A percentile compares a stretch with the other conserved stretches of the same genome.
Evolutionary conservation across 345 rosid species (phyloP).

Genomic region (Melaleuca quinquenervia): DNA sequence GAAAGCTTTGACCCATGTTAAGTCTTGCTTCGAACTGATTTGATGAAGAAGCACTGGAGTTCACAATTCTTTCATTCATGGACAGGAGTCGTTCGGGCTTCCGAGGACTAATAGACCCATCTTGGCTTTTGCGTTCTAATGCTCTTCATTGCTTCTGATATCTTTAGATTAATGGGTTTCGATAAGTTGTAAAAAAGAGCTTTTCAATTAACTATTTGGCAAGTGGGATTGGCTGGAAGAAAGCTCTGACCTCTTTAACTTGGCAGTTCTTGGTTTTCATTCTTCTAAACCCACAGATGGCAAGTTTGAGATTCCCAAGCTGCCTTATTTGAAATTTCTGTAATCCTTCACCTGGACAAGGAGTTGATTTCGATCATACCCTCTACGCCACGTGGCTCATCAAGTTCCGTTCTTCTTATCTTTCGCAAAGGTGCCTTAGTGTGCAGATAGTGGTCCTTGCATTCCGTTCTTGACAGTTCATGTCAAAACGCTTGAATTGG

Average conservation of each 20-base stretch:
- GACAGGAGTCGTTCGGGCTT: neutral
- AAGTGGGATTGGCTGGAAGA: neutral
- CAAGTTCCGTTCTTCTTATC: neutral
- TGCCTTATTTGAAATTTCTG: neutral
- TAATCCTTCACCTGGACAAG: neutral
- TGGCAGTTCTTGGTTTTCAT: neutral
- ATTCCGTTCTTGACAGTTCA: neutral
- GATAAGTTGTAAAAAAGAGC: neutral
- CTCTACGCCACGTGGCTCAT: neutral
- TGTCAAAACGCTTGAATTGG: neutral
- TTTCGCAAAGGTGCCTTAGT: neutral
- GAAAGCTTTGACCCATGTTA: constrained; percentile 22
- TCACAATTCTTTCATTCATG: constrained; percentile 38
- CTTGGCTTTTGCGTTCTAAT: neutral
- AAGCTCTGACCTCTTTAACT: neutral
- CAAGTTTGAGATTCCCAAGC: neutral
- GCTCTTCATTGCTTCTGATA: neutral
- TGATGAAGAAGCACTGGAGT: neutral
- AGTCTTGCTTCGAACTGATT: neutral
- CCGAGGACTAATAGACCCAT: neutral
- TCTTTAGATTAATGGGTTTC: neutral
- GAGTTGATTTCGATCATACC: neutral
- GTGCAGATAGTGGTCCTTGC: neutral
- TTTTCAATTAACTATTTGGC: neutral
- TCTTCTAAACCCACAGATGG: neutral